Evolutionary conservation across 176 grass and related monocot species (phyloP).

Genomic region (Lolium perenne): DNA sequence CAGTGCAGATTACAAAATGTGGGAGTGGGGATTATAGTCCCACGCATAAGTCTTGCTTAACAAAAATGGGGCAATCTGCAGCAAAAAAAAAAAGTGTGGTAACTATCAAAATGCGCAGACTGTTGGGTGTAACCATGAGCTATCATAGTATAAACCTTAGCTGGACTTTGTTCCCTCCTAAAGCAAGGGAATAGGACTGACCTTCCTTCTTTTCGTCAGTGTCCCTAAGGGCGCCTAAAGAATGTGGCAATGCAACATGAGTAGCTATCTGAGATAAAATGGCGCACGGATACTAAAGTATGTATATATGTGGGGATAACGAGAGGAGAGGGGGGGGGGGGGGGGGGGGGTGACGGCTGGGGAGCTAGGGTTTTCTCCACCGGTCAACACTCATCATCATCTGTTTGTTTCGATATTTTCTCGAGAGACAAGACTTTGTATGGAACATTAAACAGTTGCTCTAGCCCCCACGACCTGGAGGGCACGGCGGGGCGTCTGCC

Average conservation of each 20-base stretch:
- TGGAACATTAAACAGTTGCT: neutral
- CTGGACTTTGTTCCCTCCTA: neutral
- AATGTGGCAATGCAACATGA: neutral
- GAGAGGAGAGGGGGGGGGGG: too few species aligned
- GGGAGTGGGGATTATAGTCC: neutral
- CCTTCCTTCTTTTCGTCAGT: constrained; percentile 6
- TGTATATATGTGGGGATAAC: too few species aligned
- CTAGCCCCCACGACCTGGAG: too few species aligned
- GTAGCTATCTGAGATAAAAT: neutral
- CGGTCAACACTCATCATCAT: too few species aligned
- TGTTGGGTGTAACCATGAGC: constrained; percentile 18
- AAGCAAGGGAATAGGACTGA: constrained; percentile 3
- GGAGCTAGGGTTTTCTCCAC: too few species aligned
- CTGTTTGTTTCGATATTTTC: too few species aligned
- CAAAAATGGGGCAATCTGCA: constrained; percentile 31
- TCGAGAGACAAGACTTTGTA: neutral
- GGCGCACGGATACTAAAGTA: too few species aligned
- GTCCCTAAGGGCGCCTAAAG: constrained; percentile 1
- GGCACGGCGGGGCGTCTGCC: too few species aligned
- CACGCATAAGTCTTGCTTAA: neutral
- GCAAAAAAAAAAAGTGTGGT: constrained; percentile 23
- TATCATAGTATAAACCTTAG: constrained; percentile 13
- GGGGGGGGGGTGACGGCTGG: too few species aligned
- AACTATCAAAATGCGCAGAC: constrained; percentile 4
- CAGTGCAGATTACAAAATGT: constrained; percentile 15